Conservation (phyloP, 2,329 filamentous ascomycete genomes). For the Pseudopyrenochaeta lycopersici region DNA sequence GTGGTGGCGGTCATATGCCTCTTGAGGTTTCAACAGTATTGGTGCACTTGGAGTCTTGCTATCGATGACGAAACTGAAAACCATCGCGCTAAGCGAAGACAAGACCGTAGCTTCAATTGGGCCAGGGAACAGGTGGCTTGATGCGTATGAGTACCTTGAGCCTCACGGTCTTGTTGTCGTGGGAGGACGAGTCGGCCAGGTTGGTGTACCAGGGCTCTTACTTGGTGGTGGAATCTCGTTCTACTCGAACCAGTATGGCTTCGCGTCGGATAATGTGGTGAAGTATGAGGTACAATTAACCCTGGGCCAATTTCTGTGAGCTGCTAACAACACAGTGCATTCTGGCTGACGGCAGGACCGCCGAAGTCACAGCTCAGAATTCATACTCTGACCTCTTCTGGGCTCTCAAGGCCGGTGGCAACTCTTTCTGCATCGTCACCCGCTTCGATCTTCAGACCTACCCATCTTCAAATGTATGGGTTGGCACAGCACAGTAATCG, state of each 20-base stretch:
- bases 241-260: constrained; percentile 27
- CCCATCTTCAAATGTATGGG: constrained; percentile 14
- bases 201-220: constrained; percentile 41
- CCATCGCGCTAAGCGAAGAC: constrained; percentile 31
- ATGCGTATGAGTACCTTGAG: constrained; percentile 39
- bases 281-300: constrained; percentile 27
- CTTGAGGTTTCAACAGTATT: constrained; percentile 26
- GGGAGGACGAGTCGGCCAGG: constrained; percentile 38
- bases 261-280: constrained; percentile 28
- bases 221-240: constrained; percentile 38
- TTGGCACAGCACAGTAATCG: constrained; percentile 25
- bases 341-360: constrained; percentile 31
- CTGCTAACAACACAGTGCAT: constrained; percentile 26
- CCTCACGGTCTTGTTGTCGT: constrained; percentile 28
- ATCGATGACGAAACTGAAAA: constrained; percentile 25
- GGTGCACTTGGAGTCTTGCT: constrained; percentile 25
- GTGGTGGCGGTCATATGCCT: constrained; percentile 35
- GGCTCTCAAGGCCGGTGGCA: constrained; percentile 40
- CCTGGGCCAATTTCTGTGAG: too few species aligned
- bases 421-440: constrained; percentile 34
- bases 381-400: constrained; percentile 43
- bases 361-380: constrained; percentile 27
- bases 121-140: constrained; percentile 40
- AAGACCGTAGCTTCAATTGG: constrained; percentile 33
- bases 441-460: constrained; percentile 24